Conservation (phyloP, 2,329 filamentous ascomycete species). For the Phialemoniopsis sp. region DNA sequence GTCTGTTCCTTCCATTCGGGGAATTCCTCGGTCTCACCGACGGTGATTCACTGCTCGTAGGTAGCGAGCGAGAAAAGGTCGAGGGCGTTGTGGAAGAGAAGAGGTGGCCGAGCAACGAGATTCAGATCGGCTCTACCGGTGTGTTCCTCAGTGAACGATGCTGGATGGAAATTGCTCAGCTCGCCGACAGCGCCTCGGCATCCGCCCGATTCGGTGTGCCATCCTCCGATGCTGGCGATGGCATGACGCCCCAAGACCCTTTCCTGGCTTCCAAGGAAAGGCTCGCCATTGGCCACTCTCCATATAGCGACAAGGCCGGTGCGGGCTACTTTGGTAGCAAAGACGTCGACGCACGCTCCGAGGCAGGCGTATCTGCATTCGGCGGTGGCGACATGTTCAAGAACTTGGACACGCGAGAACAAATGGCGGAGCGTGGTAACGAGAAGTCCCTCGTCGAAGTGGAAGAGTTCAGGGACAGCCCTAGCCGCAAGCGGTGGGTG, state of each 20-base stretch:
- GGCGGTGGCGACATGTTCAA: conserved; percentile 97
- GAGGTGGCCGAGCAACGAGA: conserved; percentile 89
- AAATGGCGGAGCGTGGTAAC: conserved; percentile 93
- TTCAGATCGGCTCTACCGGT: conserved; percentile 84
- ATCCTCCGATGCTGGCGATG: conserved; percentile 58
- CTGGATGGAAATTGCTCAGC: conserved; percentile 84
- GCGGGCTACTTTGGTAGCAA: conserved; percentile 76
- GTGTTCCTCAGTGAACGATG: conserved; percentile 94
- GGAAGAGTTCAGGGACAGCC: conserved; percentile 73
- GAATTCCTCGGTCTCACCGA: conserved; percentile 92
- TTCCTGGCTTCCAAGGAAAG: conserved; percentile 63
- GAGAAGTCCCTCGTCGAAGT: conserved; percentile 88
- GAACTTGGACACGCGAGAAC: conserved; percentile 87
- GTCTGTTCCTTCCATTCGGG: conserved; percentile 88
- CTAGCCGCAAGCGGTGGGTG: conserved; percentile 86
- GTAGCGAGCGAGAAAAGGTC: conserved; percentile 86
- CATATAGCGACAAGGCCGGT: conserved; percentile 69
- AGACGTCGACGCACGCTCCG: conserved; percentile 81
- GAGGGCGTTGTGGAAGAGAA: conserved; percentile 90
- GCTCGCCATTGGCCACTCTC: conserved; percentile 34
- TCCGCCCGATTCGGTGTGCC: conserved; percentile 46
- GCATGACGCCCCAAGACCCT: conserved; percentile 52
- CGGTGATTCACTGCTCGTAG: conserved; percentile 78
- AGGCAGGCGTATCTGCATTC: conserved; percentile 87
- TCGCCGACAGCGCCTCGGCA: conserved; percentile 59